A percentile compares a stretch with the other conserved stretches of the same genome.
These are phyloP conservation scores for Penicillium riverlandense DNA, from an alignment of 495 filamentous ascomycete species.

Conservation along the genomic window DNA sequence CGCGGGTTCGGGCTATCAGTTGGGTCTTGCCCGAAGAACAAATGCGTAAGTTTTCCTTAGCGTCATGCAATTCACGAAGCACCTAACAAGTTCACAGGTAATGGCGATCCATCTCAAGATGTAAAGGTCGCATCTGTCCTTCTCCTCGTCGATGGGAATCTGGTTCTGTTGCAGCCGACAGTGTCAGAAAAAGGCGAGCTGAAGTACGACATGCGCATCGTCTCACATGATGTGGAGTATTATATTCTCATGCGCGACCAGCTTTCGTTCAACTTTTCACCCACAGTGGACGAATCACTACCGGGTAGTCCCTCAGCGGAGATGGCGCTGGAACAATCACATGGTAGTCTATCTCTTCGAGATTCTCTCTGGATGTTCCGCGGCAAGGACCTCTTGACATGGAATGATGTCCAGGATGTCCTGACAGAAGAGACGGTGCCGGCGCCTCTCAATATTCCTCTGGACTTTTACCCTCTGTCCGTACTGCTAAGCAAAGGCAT, in stretches of 20 bases:
- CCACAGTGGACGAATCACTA: constrained; percentile 33
- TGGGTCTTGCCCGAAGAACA: constrained; percentile 95
- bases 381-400: constrained; percentile 70
- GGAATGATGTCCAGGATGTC: constrained; percentile 88
- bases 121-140: constrained; percentile 90
- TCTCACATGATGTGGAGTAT: constrained; percentile 93
- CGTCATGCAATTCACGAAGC: background rate
- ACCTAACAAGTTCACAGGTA: constrained; percentile 38
- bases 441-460: constrained; percentile 38
- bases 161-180: constrained; percentile 86
- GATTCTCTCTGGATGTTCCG: constrained; percentile 96
- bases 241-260: constrained; percentile 89
- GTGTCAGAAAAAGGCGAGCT: constrained; percentile 66
- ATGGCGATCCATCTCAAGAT: constrained; percentile 93
- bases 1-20: constrained; percentile 84
- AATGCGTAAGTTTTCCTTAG: constrained; percentile 46
- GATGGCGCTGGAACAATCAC: constrained; percentile 33
- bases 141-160: constrained; percentile 91
- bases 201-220: constrained; percentile 97
- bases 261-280: constrained; percentile 43
- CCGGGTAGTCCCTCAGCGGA: constrained; percentile 48
- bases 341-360: constrained; percentile 48
- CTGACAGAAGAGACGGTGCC: constrained; percentile 47
- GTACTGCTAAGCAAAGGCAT: constrained; percentile 78
- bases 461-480: constrained; percentile 96